Percentiles rank a stretch among this genome's conserved stretches.
Conservation (phyloP, 2,329 filamentous ascomycete species). For the Colletotrichum magnum region DNA sequence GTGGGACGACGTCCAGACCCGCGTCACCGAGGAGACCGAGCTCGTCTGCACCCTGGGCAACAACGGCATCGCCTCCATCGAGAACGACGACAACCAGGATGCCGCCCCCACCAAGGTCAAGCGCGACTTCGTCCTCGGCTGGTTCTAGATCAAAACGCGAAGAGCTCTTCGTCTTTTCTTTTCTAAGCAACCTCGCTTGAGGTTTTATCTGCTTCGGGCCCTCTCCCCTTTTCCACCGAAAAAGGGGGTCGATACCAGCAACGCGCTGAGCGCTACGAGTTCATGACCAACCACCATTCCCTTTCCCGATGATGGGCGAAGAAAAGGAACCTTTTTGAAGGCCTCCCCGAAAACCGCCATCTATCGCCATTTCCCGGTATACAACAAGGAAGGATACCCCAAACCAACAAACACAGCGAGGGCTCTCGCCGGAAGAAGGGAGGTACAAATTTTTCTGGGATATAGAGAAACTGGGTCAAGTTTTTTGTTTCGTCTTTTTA, state of each 20-base stretch:
- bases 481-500: slow-evolving; percentile 5
- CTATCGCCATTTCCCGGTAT: slow-evolving; percentile 8
- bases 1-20: slow-evolving; percentile 69
- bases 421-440: slow-evolving; percentile 9
- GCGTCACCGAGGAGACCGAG: slow-evolving; percentile 62
- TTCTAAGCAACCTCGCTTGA: not conserved
- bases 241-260: no score
- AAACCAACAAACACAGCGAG: slow-evolving; percentile 10
- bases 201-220: not conserved
- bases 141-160: slow-evolving; percentile 29
- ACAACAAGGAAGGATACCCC: slow-evolving; percentile 31
- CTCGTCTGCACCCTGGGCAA: slow-evolving; percentile 66
- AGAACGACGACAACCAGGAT: slow-evolving; percentile 36
- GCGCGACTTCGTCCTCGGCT: slow-evolving; percentile 52
- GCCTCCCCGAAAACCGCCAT: slow-evolving; percentile 9
- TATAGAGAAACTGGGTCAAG: slow-evolving; percentile 12
- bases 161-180: not conserved
- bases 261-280: slow-evolving; percentile 39
- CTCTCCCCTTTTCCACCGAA: no score
- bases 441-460: slow-evolving; percentile 9
- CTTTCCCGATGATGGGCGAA: slow-evolving; percentile 13
- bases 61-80: slow-evolving; percentile 46
- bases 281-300: slow-evolving; percentile 15
- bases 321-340: slow-evolving; percentile 8
- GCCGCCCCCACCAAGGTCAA: slow-evolving; percentile 43